Evolutionary conservation across 2,329 filamentous ascomycete species (phyloP), one percentile per base, ranked within the genome.

Genomic region (Ploettnerulaceae sp.): DNA sequence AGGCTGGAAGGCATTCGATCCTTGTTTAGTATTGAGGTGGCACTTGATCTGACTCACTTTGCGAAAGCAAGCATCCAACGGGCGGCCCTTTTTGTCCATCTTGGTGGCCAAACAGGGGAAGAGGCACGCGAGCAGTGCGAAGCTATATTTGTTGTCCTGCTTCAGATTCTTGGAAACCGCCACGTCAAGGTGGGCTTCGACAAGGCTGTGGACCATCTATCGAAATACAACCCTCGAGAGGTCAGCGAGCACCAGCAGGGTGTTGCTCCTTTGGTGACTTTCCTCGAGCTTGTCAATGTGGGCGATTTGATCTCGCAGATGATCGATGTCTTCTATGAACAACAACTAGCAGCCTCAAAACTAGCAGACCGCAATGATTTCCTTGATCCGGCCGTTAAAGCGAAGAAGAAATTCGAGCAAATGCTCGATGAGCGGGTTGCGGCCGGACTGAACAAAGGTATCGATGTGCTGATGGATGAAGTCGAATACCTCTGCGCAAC

Each of bases 381-480:
- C 61, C 74, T 98, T 37, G 89, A 95, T 61, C 86, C 89, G 15
- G 88, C 90, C 0, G 86, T 86, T 24, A 84, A 96, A 58, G 90
- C 93, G 55, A 98, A 98, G 78, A 97, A 96, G 71, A 89, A 88
- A 56, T 98, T 97, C 60, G 93, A 98, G 72, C 90, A 96, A 64
- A 95, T 96, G 86, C 82, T 98, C 1, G 93, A 98, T 62, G 93
- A 97, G 68, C 87, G 88, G 50, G 93, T 98, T 6, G 93, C 93
- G 3, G 89, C 91, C 7, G 94, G 94, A 1, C 72, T 98, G 53
- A 96, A 96, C 67, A 96, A 95, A 70, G 93, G 93, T 54, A 97
- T 98, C 53, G 91, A 98, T 62, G 93, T 96, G 47, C 77, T 98
- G 33, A 97, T 98, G 86, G 89, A 95, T 59, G 93, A 98, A 69